phyloP scores from a whole-genome alignment of 208 protist species.

The Trypanosoma caninum region DNA sequence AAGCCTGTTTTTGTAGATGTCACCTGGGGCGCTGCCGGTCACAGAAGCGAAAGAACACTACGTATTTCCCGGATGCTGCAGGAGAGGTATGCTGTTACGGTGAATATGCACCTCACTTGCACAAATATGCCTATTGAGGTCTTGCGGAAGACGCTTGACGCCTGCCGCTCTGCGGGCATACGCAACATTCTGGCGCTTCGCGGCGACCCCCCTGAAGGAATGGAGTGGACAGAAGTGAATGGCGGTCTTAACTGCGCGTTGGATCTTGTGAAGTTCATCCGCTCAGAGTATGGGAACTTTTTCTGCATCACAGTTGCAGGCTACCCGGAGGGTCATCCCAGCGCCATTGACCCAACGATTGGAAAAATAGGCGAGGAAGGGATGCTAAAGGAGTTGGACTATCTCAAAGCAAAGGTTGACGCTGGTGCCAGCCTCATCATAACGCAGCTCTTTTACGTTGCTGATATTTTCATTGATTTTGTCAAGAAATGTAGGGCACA shows the following conservation, averaged over 20 bases:
- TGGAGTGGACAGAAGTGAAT: constrained; percentile 49
- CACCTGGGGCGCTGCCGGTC: constrained; percentile 96
- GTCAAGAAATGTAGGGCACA: constrained; percentile 74
- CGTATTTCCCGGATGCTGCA: constrained; percentile 81
- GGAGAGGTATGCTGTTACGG: constrained; percentile 67
- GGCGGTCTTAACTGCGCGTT: constrained; percentile 88
- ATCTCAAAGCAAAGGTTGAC: constrained; percentile 96
- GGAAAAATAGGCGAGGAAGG: constrained; percentile 56
- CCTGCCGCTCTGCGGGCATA: constrained; percentile 85
- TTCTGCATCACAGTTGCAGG: constrained; percentile 95
- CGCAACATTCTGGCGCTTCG: constrained; percentile 96
- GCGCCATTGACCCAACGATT: constrained; percentile 27
- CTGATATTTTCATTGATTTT: constrained; percentile 90
- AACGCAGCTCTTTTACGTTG: constrained; percentile 97
- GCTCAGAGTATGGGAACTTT: constrained; percentile 91
- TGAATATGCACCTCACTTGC: constrained; percentile 94
- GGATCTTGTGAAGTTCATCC: constrained; percentile 95
- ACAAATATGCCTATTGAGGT: constrained; percentile 86
- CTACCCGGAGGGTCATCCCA: constrained; percentile 91
- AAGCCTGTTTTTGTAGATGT: constrained; percentile 94
- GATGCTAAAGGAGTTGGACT: constrained; percentile 77
- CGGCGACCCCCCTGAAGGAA: constrained; percentile 75
- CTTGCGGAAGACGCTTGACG: constrained; percentile 72
- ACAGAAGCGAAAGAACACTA: constrained; percentile 74
- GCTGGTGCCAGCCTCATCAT: constrained; percentile 96